Conservation (phyloP, 306 rosid species). For the Quercus mongolica region DNA sequence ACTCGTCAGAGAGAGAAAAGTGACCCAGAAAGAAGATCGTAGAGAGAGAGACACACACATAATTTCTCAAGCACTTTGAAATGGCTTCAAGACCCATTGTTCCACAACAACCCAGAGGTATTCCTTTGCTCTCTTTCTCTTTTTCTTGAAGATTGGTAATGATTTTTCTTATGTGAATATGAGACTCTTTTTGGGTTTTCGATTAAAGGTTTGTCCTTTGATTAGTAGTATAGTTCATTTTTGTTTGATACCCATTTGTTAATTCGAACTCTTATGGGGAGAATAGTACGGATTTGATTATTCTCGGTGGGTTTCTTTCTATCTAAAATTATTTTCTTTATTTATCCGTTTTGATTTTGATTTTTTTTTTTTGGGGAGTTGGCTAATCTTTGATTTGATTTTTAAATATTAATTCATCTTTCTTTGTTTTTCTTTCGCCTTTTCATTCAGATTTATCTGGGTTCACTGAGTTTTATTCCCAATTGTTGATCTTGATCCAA, state of each 20-base stretch:
- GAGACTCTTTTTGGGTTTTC: not conserved
- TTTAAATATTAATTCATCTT: not conserved
- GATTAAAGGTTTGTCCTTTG: too few species aligned
- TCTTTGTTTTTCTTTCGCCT: not conserved
- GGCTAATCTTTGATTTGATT: not conserved
- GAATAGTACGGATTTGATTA: not conserved
- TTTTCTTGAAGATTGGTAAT: not conserved
- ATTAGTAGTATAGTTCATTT: not conserved
- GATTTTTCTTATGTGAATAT: not conserved
- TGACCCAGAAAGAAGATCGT: not conserved
- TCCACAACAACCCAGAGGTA: slow-evolving; percentile 68
- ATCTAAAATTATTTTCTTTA: too few species aligned
- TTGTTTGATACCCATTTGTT: not conserved
- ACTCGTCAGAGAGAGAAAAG: not conserved
- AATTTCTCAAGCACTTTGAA: not conserved
- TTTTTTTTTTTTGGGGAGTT: not conserved
- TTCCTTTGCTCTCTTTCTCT: not conserved
- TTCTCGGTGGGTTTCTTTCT: not conserved
- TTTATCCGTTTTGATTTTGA: not conserved
- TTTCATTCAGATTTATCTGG: not conserved
- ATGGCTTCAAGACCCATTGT: slow-evolving; percentile 72
- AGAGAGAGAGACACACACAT: not conserved
- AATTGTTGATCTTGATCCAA: not conserved
- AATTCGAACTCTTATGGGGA: not conserved
- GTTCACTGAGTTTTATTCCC: not conserved